A percentile compares a stretch with the other conserved stretches of the same genome.
These are phyloP conservation scores for Ilex paraguariensis DNA, from an alignment of 305 asterid genomes.

Conservation along the genomic window DNA sequence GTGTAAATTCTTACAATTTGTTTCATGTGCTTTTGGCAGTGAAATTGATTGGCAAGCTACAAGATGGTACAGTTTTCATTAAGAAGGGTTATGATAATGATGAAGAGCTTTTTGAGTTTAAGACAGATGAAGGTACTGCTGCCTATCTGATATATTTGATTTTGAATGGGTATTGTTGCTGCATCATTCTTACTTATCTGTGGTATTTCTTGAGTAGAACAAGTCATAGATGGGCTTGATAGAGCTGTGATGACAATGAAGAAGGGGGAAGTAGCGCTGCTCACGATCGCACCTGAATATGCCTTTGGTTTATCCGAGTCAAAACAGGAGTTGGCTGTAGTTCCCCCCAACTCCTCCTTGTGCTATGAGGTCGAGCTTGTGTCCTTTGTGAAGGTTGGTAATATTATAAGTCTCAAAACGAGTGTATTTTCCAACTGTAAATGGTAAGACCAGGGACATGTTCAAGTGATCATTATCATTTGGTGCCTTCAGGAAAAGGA, in stretches of 20 bases:
- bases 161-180: not conserved
- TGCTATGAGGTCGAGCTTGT: conserved; percentile 72
- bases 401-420: too few relatives aligned
- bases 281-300: conserved; percentile 75
- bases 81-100: conserved; percentile 56
- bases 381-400: conserved; percentile 75
- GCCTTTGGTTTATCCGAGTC: conserved; percentile 69
- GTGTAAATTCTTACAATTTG: too few relatives aligned
- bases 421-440: too few relatives aligned
- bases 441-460: too few relatives aligned
- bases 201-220: conserved; percentile 40
- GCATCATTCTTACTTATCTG: conserved; percentile 2
- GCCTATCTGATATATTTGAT: not conserved
- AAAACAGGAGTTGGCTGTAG: conserved; percentile 65
- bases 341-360: conserved; percentile 76
- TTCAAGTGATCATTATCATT: too few relatives aligned
- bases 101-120: conserved; percentile 67
- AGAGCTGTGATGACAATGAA: conserved; percentile 70
- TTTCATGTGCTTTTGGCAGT: conserved; percentile 29
- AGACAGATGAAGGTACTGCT: conserved; percentile 67
- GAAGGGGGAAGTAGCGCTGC: conserved; percentile 67
- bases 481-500: conserved; percentile 57
- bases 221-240: conserved; percentile 85
- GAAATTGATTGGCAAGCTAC: conserved; percentile 72
- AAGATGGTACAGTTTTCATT: conserved; percentile 62